A percentile compares a stretch with the other conserved stretches of the same genome.
Conservation (phyloP, 306 rosid species). For the Senna siamea region DNA sequence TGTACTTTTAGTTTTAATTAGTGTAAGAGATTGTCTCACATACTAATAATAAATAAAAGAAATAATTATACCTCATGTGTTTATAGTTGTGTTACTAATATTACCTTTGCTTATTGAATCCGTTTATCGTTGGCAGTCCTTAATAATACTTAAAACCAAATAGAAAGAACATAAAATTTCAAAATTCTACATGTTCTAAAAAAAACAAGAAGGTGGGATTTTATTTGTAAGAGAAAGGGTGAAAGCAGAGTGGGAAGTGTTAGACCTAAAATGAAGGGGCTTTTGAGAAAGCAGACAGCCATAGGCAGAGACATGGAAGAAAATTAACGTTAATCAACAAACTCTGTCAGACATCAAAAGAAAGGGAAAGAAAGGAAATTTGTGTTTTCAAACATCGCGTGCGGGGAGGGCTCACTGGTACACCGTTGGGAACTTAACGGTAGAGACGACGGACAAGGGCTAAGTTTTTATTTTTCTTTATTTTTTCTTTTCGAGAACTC, state of each 20-base stretch:
- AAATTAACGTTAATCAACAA: not conserved
- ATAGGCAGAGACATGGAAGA: not conserved
- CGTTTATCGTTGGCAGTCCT: not conserved
- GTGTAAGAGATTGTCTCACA: not conserved
- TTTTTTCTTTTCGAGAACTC: conserved; percentile 25
- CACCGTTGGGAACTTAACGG: conserved; percentile 47
- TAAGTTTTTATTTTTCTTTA: conserved; percentile 6
- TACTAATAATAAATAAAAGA: not conserved
- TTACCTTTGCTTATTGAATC: not conserved
- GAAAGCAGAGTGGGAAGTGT: not conserved
- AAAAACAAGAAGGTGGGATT: not conserved
- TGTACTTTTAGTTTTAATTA: too few species aligned
- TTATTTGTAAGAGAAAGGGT: too few species aligned
- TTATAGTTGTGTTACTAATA: not conserved
- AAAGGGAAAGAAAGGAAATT: not conserved
- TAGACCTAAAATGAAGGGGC: not conserved
- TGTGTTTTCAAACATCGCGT: conserved; percentile 54
- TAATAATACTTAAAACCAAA: too few species aligned
- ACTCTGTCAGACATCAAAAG: not conserved
- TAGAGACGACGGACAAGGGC: conserved; percentile 18
- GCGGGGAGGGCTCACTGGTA: conserved; percentile 56
- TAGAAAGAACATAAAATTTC: not conserved
- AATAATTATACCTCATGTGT: not conserved
- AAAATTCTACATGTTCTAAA: not conserved
- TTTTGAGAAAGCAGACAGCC: too few species aligned